Evolutionary conservation across 2,329 filamentous ascomycete genomes (phyloP).

Genomic region (Colletotrichum sp.): DNA sequence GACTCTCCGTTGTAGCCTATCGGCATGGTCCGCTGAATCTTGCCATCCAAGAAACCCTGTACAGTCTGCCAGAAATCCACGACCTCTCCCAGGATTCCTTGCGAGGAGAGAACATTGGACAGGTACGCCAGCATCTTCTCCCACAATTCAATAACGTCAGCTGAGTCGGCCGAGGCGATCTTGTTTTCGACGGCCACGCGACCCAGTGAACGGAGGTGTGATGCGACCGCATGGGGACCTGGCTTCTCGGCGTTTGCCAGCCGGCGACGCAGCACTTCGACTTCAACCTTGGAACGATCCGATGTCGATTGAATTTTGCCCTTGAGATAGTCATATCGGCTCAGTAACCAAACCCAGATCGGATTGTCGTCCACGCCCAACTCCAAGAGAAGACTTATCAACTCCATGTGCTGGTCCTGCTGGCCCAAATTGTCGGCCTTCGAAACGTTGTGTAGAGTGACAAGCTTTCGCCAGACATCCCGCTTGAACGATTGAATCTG

Average conservation of each 20-base stretch:
- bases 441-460: slow-evolving; percentile 66
- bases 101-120: slow-evolving; percentile 74
- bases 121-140: slow-evolving; percentile 83
- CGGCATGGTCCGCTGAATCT: slow-evolving; percentile 80
- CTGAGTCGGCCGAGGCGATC: slow-evolving; percentile 72
- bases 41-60: slow-evolving; percentile 87
- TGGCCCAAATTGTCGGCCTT: slow-evolving; percentile 52
- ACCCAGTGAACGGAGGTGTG: slow-evolving; percentile 76
- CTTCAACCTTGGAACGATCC: slow-evolving; percentile 88
- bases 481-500: slow-evolving; percentile 88
- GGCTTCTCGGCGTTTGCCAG: slow-evolving; percentile 79
- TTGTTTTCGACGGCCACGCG: slow-evolving; percentile 69
- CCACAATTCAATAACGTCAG: slow-evolving; percentile 89
- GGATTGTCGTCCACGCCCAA: slow-evolving; percentile 95
- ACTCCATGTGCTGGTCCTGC: slow-evolving; percentile 87
- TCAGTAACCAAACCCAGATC: slow-evolving; percentile 94
- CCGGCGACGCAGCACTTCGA: slow-evolving; percentile 86
- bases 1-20: slow-evolving; percentile 84
- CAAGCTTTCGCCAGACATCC: slow-evolving; percentile 84
- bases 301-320: slow-evolving; percentile 80
- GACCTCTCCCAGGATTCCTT: slow-evolving; percentile 86
- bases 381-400: slow-evolving; percentile 89
- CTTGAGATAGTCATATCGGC: slow-evolving; percentile 87
- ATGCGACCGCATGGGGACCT: slow-evolving; percentile 70
- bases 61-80: slow-evolving; percentile 94